phyloP scores from a whole-genome alignment of 164 flowering plant species.

The Piper betle region DNA sequence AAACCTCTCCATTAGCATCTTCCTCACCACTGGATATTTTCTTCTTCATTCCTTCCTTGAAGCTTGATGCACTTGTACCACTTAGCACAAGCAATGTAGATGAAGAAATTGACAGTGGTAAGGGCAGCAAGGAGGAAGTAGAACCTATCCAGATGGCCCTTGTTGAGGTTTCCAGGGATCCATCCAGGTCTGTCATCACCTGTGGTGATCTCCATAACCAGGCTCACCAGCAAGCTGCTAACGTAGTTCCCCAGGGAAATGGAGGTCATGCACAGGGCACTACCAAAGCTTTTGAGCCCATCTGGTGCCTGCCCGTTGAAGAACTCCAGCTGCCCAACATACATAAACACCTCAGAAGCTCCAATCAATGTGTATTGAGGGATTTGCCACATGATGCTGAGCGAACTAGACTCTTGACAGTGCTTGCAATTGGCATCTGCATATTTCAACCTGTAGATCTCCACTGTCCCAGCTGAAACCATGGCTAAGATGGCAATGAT shows the following conservation, averaged over 20 bases:
- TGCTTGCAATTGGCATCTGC: conserved; percentile 33
- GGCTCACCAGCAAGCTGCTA: conserved; percentile 63
- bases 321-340: conserved; percentile 85
- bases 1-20: neutral
- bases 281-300: conserved; percentile 86
- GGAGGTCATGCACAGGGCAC: conserved; percentile 91
- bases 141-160: conserved; percentile 79
- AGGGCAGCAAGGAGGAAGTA: conserved; percentile 70
- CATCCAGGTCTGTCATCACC: conserved; percentile 64
- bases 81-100: conserved; percentile 53
- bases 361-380: conserved; percentile 81
- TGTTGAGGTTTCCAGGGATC: conserved; percentile 88
- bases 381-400: conserved; percentile 88
- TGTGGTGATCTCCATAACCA: conserved; percentile 71
- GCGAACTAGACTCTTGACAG: conserved; percentile 61
- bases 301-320: conserved; percentile 86
- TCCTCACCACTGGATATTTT: neutral
- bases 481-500: conserved; percentile 68
- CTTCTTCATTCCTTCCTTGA: conserved; percentile 18
- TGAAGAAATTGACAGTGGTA: conserved; percentile 38
- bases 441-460: conserved; percentile 53
- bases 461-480: conserved; percentile 76
- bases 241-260: conserved; percentile 86
- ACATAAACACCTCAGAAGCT: conserved; percentile 94
- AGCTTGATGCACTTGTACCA: conserved; percentile 61